Base-by-base conservation (phyloP, 179 eudicot species). In the Spergularia azorica region DNA sequence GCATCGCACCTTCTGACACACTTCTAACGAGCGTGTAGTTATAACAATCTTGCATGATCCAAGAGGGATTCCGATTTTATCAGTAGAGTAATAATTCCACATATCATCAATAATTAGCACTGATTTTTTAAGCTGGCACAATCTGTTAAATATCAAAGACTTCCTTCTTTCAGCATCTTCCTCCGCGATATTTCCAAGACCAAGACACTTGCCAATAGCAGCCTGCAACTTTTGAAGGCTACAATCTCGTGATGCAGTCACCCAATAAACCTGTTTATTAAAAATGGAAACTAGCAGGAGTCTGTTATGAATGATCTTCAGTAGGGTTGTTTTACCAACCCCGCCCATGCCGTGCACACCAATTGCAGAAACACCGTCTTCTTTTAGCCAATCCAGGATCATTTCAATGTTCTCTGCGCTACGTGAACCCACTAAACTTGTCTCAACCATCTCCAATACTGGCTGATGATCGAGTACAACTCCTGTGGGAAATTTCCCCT, bases 1-100 rank as follows among this genome's bases (percentile, higher is more conserved):
- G 71, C 79, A 69, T 7, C 57, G 61, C 69, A 77, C 60, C 64
- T 58, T 77, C 8, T 61, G 69, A 77, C 79, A 77, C 36, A 77
- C 74, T 15, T 77, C 79, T 15, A 26, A 48, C 16, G 52, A 59
- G 11, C 79, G 69, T 16, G 79, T 48, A 21, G 79, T 70, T n/a
- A 77, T 15, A 3, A 77, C 16, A 58, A 77, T 70, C 59, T 69
- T 77, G 20, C 74, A 69, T 51, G 50, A 55, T 4, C 18, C 43
- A 11, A 77, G 36, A 50, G 79, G 79, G 61, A 77, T 54, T 21
- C 79, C 75, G 6, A 77, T 36, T 12, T 56, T 51, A 3, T 66
- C 66, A 9, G 57, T 15, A 12, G 63, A 17, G 10, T n/a, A 39
- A 66, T 54, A 48, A 12, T 55, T 13, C 71, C 56, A 64, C 64